Evolutionary conservation across 768 basidiomycete species (phyloP), one percentile per base, ranked within the genome.

Genomic region (Hortiboletus flavorubellus): DNA sequence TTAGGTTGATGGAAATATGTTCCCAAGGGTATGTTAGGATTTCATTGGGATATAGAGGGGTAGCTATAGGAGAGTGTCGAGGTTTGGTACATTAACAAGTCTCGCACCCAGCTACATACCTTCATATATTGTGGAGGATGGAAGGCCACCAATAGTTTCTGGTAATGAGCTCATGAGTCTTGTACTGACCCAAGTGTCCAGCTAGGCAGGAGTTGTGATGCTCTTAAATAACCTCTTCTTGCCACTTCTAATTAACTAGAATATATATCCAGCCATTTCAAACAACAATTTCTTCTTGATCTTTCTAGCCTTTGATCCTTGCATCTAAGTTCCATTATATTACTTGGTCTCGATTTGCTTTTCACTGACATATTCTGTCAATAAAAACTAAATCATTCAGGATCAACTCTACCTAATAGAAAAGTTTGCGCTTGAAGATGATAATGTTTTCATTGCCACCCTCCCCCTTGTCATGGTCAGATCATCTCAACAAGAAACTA

Each of bases 141-240:
- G 46, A 0, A 3, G 66, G 72, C 69, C 72, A 73, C 64, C 63
- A 72, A 34, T 66, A 73, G 26, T 63, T 48, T 0, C 66, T 42
- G 0, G 37, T 37, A 2, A 72, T 18, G 0, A 69, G 49, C 42
- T 70, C 56, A 3, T 58, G 50, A 2, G 67, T 73, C 34, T 61
- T 63, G 29, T 51, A 59, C 14, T 50, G 51, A 26, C 71, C 71
- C 1, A 63, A 66, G 46, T 73, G 72, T 39, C 73, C 72, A 0
- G 62, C 64, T 21, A 21, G 21, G 1, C 38, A 16, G 0, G 64
- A 53, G 34, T 73, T 64, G 41, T 73, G 69, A 37, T 68, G 57
- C 4, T 67, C 45, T 2, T 26, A 18, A 9, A 68, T 55, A 1
- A 67, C 46, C 0, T 57, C 46, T 7, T 59, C 38, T 2, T 59